phyloP scores from a whole-genome alignment of 352 stramenopile genomes.

The Phytopythium sindhum region DNA sequence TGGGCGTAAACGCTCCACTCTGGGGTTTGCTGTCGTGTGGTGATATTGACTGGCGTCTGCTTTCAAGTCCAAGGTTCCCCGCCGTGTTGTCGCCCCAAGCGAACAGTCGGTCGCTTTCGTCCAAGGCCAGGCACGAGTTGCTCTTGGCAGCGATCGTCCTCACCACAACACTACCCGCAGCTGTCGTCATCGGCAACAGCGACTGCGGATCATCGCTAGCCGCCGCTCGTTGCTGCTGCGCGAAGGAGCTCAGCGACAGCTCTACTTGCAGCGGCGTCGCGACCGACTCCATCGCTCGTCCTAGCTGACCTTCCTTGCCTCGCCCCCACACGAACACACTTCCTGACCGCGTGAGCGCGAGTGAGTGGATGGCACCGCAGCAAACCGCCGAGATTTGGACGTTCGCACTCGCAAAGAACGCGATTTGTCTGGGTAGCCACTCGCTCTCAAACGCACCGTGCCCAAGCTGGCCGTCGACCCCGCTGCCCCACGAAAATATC shows the following conservation, averaged over 20 bases:
- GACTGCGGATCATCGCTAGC: not conserved
- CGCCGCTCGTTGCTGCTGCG: constrained; percentile 11
- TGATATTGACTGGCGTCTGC: not conserved
- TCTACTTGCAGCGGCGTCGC: constrained; percentile 17
- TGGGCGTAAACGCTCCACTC: constrained; percentile 12
- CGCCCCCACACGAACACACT: constrained; percentile 60
- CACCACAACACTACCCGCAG: not conserved
- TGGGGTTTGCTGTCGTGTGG: not conserved
- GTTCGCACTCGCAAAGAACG: constrained; percentile 29
- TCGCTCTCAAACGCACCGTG: constrained; percentile 46
- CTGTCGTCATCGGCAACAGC: not conserved
- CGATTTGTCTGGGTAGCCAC: constrained; percentile 52
- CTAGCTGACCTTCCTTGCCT: constrained; percentile 49
- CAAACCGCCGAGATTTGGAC: constrained; percentile 23
- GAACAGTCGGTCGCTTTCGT: constrained; percentile 49
- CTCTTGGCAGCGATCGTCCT: constrained; percentile 24
- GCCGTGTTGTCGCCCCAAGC: constrained; percentile 44
- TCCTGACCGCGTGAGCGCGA: constrained; percentile 40
- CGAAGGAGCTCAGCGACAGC: constrained; percentile 16
- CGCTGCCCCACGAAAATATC: constrained; percentile 67
- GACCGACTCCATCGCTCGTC: constrained; percentile 6
- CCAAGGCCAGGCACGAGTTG: constrained; percentile 33
- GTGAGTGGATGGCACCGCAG: constrained; percentile 46
- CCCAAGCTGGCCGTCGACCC: constrained; percentile 53
- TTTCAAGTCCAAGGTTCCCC: constrained; percentile 30